Evolutionary conservation across 1,139 yeast species (phyloP).

Genomic region (Debaryomyces udenii): DNA sequence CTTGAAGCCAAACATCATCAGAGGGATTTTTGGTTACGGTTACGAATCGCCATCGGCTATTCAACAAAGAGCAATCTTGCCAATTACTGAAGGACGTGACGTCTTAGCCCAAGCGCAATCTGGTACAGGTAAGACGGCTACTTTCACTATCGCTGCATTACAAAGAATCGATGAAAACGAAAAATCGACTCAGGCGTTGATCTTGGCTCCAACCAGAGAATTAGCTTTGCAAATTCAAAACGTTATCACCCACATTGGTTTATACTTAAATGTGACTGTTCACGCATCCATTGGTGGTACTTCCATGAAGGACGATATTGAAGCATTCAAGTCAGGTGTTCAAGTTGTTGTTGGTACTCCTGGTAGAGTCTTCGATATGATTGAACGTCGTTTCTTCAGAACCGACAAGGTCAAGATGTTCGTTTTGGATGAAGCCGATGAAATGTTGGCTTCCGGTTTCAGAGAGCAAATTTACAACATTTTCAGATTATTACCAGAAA

Average conservation of each 20-base stretch:
- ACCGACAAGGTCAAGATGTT: slow-evolving; percentile 94
- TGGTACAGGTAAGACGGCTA: slow-evolving; percentile 99
- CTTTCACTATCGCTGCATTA: slow-evolving; percentile 95
- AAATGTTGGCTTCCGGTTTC: slow-evolving; percentile 96
- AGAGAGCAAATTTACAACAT: slow-evolving; percentile 97
- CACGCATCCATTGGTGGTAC: slow-evolving; percentile 99
- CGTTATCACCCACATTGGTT: slow-evolving; percentile 91
- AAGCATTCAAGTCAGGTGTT: slow-evolving; percentile 89
- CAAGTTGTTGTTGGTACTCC: slow-evolving; percentile 99
- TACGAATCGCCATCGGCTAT: slow-evolving; percentile 97
- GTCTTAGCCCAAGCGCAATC: slow-evolving; percentile 99
- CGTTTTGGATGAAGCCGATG: slow-evolving; percentile 99
- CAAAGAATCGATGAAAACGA: slow-evolving; percentile 84
- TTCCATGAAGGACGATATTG: slow-evolving; percentile 86
- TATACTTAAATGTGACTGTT: slow-evolving; percentile 90
- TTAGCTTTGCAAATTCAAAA: slow-evolving; percentile 97
- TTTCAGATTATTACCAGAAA: slow-evolving; percentile 89
- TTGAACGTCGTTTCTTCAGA: slow-evolving; percentile 88
- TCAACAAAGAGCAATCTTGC: slow-evolving; percentile 97
- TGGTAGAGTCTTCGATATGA: slow-evolving; percentile 98
- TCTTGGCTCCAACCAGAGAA: slow-evolving; percentile 98
- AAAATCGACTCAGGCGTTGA: slow-evolving; percentile 88
- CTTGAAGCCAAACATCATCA: slow-evolving; percentile 74
- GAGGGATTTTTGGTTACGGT: slow-evolving; percentile 97
- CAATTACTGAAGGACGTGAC: slow-evolving; percentile 95